Evolutionary conservation across 1,284 basidiomycete species (phyloP), one percentile per base, ranked within the genome.

Genomic region (Sanghuangporus weigelae): DNA sequence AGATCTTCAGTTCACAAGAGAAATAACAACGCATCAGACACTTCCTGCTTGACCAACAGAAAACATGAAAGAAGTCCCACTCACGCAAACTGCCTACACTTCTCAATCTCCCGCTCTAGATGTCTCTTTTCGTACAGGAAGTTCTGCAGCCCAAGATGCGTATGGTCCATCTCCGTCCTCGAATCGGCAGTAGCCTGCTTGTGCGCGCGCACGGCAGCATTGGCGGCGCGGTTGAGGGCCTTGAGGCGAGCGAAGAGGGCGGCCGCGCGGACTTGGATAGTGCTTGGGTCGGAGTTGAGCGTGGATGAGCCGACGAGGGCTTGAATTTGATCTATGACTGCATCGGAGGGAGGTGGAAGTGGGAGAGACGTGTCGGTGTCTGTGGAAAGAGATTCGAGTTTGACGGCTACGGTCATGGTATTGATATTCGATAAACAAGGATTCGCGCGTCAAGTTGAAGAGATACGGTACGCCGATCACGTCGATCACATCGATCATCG

Each of bases 11-110:
- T 23, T 23, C 26, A 35, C n/a, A 51, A 23, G 10, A 14, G 10
- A 50, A 50, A 26, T 12, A 23, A 51, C 4, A n/a, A 26, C 44
- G 31, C 48, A 7, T 51, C 21, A 51, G 31, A 11, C 50, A n/a
- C 10, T 46, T 19, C 44, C 44, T 7, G 16, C n/a, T 3, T n/a
- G n/a, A 50, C 48, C 10, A 10, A 26, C n/a, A 51, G 10, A 26
- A 51, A 51, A 51, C 50, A 51, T 10, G 14, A 10, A 26, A 14
- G n/a, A 57, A 38, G 51, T 10, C 12, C 51, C 14, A 60, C 89
- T 71, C 72, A 93, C 90, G 88, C 90, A 72, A 93, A 93, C 70
- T 92, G 90, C 60, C 88, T 83, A 74, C 90, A 93, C 73, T 93
- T 93, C 70, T 92, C 90, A 38, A 93, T 93, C 76, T 93, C 90